A percentile compares a stretch with the other conserved stretches of the same genome.
Conservation (phyloP, 768 basidiomycete species). For the Hypholoma fasciculare region DNA sequence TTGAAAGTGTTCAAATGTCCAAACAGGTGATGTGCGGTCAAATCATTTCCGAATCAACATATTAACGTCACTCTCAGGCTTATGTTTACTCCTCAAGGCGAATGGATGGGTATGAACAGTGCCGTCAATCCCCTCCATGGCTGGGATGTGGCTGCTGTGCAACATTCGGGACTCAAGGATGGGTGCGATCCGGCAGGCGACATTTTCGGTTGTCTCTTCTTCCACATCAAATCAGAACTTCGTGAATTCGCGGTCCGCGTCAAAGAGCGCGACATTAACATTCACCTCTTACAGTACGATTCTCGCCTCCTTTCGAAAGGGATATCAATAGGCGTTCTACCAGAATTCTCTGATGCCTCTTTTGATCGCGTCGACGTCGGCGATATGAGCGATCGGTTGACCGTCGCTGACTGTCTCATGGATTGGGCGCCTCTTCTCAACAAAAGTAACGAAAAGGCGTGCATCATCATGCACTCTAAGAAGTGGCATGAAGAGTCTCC, state of each 20-base stretch:
- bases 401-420: conserved; percentile 29
- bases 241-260: conserved; percentile 36
- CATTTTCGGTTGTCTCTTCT: conserved; percentile 43
- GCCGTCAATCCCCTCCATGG: conserved; percentile 45
- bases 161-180: conserved; percentile 33
- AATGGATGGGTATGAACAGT: conserved; percentile 42
- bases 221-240: conserved; percentile 41
- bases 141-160: conserved; percentile 48
- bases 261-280: conserved; percentile 33
- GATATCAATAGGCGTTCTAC: conserved; percentile 38
- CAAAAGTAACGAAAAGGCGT: conserved; percentile 29
- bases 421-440: conserved; percentile 40
- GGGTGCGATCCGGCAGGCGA: conserved; percentile 33
- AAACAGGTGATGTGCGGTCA: conserved; percentile 31
- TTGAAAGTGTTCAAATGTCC: conserved; percentile 33
- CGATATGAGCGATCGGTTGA: conserved; percentile 32
- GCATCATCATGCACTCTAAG: conserved; percentile 38
- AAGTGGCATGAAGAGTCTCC: conserved; percentile 33
- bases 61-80: conserved; percentile 24
- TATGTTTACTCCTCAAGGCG: conserved; percentile 43
- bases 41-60: neutral
- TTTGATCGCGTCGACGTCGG: conserved; percentile 42
- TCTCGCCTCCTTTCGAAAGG: conserved; percentile 39
- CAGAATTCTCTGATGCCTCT: conserved; percentile 32
- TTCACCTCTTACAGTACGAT: conserved; percentile 43